Percentiles rank a stretch among this genome's conserved stretches.
These are phyloP conservation scores for Hippophae gyantsensis DNA, from an alignment of 306 rosid species.

Conservation along the genomic window DNA sequence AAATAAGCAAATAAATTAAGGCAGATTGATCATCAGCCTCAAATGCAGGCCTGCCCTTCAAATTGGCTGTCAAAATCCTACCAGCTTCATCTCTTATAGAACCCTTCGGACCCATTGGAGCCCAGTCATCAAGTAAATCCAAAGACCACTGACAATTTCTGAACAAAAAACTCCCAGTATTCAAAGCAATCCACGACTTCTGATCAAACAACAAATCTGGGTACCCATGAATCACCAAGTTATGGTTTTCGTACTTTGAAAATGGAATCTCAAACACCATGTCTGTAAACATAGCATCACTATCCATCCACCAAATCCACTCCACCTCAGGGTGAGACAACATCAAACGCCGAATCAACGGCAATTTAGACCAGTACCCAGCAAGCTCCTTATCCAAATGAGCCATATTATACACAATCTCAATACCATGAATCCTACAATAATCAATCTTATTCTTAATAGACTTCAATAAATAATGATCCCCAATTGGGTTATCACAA, in stretches of 20 bases:
- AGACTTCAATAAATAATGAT: slow-evolving; percentile 73
- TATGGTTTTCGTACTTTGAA: slow-evolving; percentile 48
- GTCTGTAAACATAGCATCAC: slow-evolving; percentile 93
- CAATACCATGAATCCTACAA: slow-evolving; percentile 92
- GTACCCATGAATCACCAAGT: slow-evolving; percentile 84
- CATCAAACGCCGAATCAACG: slow-evolving; percentile 78
- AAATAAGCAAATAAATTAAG: slow-evolving; percentile 71
- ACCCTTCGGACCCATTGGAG: slow-evolving; percentile 99
- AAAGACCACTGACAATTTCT: slow-evolving; percentile 94
- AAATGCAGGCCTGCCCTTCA: slow-evolving; percentile 94
- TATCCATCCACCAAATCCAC: slow-evolving; percentile 99
- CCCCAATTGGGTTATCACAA: slow-evolving; percentile 92
- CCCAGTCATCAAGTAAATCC: slow-evolving; percentile 97
- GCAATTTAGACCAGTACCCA: slow-evolving; percentile 97
- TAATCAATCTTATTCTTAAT: slow-evolving; percentile 93
- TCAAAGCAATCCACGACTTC: slow-evolving; percentile 92
- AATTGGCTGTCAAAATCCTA: slow-evolving; percentile 64
- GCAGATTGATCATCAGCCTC: slow-evolving; percentile 99
- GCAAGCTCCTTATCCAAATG: slow-evolving; percentile 92
- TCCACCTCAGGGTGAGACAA: slow-evolving; percentile 92
- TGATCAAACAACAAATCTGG: slow-evolving; percentile 92
- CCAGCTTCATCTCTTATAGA: slow-evolving; percentile 77
- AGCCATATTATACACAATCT: slow-evolving; percentile 86
- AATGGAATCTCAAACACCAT: slow-evolving; percentile 81
- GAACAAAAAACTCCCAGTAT: slow-evolving; percentile 81